A percentile compares a stretch with the other conserved stretches of the same genome.
Conservation (phyloP, 169 alveolate genomes). For the Plasmodium malariae region DNA sequence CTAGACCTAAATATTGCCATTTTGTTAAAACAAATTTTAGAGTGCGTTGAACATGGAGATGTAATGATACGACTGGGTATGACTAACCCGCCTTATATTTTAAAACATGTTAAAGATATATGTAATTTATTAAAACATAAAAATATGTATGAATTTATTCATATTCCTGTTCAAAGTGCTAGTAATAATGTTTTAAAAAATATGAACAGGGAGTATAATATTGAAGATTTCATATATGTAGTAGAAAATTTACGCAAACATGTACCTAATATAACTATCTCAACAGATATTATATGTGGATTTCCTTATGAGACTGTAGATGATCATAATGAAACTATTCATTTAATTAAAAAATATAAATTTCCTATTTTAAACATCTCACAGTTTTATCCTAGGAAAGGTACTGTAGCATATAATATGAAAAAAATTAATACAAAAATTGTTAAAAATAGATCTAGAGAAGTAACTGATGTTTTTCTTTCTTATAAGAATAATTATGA, state of each 20-base stretch:
- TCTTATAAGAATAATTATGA: constrained; percentile 90
- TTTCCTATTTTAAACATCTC: constrained; percentile 98
- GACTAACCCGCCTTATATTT: constrained; percentile 99
- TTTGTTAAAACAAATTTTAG: constrained; percentile 89
- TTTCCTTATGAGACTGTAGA: constrained; percentile 97
- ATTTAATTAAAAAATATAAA: constrained; percentile 90
- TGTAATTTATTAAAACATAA: constrained; percentile 95
- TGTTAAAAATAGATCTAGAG: constrained; percentile 92
- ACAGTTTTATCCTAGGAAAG: constrained; percentile 96
- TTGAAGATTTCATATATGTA: constrained; percentile 94
- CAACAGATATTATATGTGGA: constrained; percentile 99
- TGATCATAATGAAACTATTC: constrained; percentile 93
- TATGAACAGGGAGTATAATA: constrained; percentile 97
- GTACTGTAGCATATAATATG: constrained; percentile 84
- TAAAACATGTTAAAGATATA: constrained; percentile 95
- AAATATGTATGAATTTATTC: constrained; percentile 96
- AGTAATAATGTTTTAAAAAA: constrained; percentile 93
- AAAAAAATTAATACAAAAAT: constrained; percentile 90
- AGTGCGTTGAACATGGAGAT: constrained; percentile 77
- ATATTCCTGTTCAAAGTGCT: constrained; percentile 98
- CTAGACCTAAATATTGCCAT: constrained; percentile 95
- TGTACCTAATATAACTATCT: constrained; percentile 94
- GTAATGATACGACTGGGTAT: constrained; percentile 95
- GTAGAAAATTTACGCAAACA: constrained; percentile 91
- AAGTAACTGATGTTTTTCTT: constrained; percentile 91